Conservation (phyloP, 192 early-diverging fungal genomes). For the Haplosporangium gracile region DNA sequence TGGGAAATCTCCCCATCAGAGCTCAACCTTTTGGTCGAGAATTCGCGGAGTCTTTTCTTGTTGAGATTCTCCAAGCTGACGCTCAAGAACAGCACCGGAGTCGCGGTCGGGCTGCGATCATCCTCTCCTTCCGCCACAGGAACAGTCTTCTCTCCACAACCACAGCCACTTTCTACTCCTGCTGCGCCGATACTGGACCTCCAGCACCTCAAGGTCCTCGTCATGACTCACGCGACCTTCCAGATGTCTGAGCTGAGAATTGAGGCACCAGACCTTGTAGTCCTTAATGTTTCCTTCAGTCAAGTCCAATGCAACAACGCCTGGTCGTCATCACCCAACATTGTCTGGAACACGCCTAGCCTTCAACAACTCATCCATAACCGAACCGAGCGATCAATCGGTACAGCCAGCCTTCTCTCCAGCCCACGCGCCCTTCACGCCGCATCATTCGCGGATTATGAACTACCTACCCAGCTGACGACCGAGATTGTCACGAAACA, state of each 20-base stretch:
- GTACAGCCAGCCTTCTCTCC: background rate
- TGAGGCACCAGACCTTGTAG: slow-evolving; percentile 16
- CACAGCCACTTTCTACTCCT: background rate
- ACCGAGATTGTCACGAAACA: slow-evolving; percentile 12
- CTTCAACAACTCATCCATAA: slow-evolving; percentile 22
- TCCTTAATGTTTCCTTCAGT: slow-evolving; percentile 26
- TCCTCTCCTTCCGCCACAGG: background rate
- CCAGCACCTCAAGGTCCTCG: slow-evolving; percentile 28
- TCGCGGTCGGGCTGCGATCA: slow-evolving; percentile 7
- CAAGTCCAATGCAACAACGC: slow-evolving; percentile 17
- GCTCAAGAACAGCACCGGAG: slow-evolving; percentile 14
- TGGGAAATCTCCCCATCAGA: slow-evolving; percentile 24
- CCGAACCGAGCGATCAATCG: slow-evolving; percentile 19
- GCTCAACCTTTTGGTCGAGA: slow-evolving; percentile 23
- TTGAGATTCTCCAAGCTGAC: slow-evolving; percentile 31
- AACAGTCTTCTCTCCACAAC: background rate
- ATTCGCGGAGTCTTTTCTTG: slow-evolving; percentile 9
- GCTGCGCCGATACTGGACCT: slow-evolving; percentile 7
- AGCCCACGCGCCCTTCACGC: background rate
- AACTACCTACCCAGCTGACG: slow-evolving; percentile 17
- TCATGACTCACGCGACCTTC: slow-evolving; percentile 13
- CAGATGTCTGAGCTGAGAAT: slow-evolving; percentile 9
- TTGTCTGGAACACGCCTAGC: slow-evolving; percentile 26
- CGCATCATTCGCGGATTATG: slow-evolving; percentile 29
- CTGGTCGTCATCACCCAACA: background rate